Percentiles rank a stretch among this genome's conserved stretches.
Conservation (phyloP, 2,329 filamentous ascomycete species). For the Penicillium sp. region DNA sequence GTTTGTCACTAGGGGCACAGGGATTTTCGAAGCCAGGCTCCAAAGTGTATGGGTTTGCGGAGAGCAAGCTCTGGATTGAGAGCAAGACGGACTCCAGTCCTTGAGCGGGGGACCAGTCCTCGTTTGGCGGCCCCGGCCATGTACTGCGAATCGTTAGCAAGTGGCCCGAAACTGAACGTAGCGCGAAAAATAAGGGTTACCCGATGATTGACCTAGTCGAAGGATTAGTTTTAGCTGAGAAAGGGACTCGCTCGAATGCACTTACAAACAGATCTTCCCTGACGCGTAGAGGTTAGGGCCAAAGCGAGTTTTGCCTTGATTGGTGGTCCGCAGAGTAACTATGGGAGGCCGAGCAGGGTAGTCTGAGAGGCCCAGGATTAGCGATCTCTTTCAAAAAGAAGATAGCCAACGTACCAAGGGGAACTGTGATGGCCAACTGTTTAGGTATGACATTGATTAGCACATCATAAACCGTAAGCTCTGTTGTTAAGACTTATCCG, state of each 20-base stretch:
- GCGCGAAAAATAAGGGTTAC: background rate
- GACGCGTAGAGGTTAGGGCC: conserved; percentile 94
- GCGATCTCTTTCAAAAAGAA: background rate
- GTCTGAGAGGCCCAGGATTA: conserved; percentile 52
- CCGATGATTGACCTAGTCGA: background rate
- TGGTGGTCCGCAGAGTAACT: conserved; percentile 76
- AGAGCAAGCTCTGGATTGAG: conserved; percentile 96
- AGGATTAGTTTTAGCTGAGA: background rate
- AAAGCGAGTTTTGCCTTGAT: conserved; percentile 83
- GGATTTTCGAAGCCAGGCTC: conserved; percentile 87
- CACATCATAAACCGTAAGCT: background rate
- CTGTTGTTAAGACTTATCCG: background rate
- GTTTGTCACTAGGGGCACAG: conserved; percentile 65
- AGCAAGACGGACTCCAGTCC: conserved; percentile 91
- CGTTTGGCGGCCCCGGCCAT: conserved; percentile 85
- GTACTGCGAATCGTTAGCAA: conserved; percentile 59
- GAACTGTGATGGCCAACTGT: conserved; percentile 76
- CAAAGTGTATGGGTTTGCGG: conserved; percentile 89
- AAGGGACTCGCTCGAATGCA: conserved; percentile 20
- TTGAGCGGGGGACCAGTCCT: conserved; percentile 96
- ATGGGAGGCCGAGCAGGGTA: conserved; percentile 70
- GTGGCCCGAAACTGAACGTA: background rate
- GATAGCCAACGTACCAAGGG: conserved; percentile 59
- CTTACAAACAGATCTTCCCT: conserved; percentile 90
- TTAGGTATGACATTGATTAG: background rate